Evolutionary conservation across 768 basidiomycete species (phyloP).

Genomic region (Favolaschia claudopus): DNA sequence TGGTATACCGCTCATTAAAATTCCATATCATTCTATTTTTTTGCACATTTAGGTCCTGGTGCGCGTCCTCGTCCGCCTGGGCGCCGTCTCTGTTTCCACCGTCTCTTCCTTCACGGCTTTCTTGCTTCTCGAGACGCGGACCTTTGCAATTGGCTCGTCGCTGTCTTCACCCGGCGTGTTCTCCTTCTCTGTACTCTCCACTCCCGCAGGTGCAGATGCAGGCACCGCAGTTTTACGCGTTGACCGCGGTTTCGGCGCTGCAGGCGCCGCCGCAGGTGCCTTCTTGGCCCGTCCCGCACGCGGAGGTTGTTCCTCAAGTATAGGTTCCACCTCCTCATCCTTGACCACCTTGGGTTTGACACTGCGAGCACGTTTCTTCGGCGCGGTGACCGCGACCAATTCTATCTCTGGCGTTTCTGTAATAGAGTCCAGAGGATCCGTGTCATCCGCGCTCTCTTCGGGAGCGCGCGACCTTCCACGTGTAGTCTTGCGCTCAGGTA

Average conservation of each 20-base stretch:
- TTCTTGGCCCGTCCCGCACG: slow-evolving; percentile 22
- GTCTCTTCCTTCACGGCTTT: slow-evolving; percentile 34
- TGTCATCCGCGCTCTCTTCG: slow-evolving; percentile 27
- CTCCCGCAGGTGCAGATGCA: slow-evolving; percentile 31
- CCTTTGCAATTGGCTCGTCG: slow-evolving; percentile 37
- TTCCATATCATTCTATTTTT: background rate
- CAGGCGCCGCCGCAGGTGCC: slow-evolving; percentile 19
- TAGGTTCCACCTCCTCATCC: slow-evolving; percentile 29
- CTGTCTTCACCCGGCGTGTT: slow-evolving; percentile 45
- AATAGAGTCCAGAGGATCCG: slow-evolving; percentile 30
- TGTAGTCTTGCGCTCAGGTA: slow-evolving; percentile 26
- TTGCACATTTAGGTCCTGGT: slow-evolving; percentile 35
- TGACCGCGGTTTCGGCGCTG: slow-evolving; percentile 33
- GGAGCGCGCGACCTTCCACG: slow-evolving; percentile 26
- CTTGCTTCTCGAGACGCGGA: slow-evolving; percentile 44
- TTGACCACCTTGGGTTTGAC: slow-evolving; percentile 26
- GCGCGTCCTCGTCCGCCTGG: slow-evolving; percentile 40
- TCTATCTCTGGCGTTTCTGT: slow-evolving; percentile 24
- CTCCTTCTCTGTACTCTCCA: slow-evolving; percentile 47
- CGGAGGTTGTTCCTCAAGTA: slow-evolving; percentile 15
- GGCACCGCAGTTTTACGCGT: slow-evolving; percentile 11
- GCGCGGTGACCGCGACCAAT: slow-evolving; percentile 27
- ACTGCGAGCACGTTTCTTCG: slow-evolving; percentile 17
- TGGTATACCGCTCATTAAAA: background rate
- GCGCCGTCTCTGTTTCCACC: slow-evolving; percentile 35